phyloP scores from a whole-genome alignment of 257 asterid species.

The Pogostemon cablin region DNA sequence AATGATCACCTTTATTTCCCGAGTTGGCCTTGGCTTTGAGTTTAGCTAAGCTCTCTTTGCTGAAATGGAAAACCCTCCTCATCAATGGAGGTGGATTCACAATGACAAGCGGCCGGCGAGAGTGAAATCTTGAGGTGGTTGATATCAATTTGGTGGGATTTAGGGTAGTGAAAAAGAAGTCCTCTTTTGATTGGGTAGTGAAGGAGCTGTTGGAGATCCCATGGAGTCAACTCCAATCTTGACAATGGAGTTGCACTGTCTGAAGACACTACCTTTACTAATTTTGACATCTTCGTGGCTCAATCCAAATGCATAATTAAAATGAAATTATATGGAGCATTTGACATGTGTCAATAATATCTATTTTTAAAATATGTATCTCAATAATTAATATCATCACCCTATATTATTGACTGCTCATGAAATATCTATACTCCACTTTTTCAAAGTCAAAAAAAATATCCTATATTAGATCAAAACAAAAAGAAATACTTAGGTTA shows the following conservation, averaged over 20 bases:
- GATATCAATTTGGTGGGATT: background rate
- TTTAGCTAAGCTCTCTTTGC: conserved; percentile 25
- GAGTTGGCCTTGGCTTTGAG: conserved; percentile 38
- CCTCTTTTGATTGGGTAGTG: conserved; percentile 31
- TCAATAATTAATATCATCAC: no score
- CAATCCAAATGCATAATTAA: no score
- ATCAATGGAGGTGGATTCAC: background rate
- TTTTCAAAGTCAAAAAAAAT: no score
- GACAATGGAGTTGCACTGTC: background rate
- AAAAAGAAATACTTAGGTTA: no score
- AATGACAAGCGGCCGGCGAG: conserved; percentile 46
- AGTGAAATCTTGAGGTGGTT: conserved; percentile 51
- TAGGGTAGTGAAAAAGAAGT: conserved; percentile 23
- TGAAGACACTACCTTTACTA: conserved; percentile 16
- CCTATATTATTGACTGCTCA: no score
- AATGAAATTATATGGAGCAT: no score
- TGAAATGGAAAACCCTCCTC: conserved; percentile 36
- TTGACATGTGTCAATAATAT: no score
- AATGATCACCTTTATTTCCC: conserved; percentile 11
- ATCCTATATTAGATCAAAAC: no score
- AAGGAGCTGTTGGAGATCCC: conserved; percentile 25
- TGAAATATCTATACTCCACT: no score
- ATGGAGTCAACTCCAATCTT: conserved; percentile 34
- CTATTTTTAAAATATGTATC: no score
- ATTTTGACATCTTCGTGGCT: conserved; percentile 3